These are phyloP conservation scores for Cercospora nicotianae DNA, from an alignment of 2,329 filamentous ascomycete genomes.

Conservation along the genomic window DNA sequence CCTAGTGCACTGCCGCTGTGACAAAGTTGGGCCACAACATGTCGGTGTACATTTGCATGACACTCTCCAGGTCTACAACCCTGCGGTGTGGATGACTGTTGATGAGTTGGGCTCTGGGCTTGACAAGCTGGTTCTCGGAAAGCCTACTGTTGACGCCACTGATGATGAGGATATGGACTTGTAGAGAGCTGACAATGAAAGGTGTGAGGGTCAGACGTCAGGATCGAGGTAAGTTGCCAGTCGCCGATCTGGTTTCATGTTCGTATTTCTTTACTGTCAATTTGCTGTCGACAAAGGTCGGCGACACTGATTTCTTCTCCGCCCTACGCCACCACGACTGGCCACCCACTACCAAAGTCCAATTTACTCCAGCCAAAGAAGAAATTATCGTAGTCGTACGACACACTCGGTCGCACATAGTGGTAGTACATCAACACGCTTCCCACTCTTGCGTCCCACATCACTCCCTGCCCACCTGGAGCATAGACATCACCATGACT, in stretches of 20 bases:
- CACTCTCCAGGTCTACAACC: not conserved
- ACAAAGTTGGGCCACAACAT: not conserved
- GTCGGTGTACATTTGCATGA: not conserved
- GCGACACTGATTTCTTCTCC: not conserved
- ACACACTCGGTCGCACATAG: slow-evolving; percentile 42
- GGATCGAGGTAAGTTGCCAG: not conserved
- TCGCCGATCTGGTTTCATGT: not conserved
- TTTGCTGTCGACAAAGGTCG: not conserved
- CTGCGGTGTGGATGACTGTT: not conserved
- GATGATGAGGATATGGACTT: not conserved
- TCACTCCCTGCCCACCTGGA: slow-evolving; percentile 64
- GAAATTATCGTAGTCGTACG: slow-evolving; percentile 28
- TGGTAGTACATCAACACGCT: slow-evolving; percentile 64
- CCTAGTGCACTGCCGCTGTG: not conserved
- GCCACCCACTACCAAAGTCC: slow-evolving; percentile 29
- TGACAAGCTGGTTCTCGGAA: not conserved
- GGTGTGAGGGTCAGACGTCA: not conserved
- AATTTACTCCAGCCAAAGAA: slow-evolving; percentile 32
- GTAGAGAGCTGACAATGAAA: not conserved
- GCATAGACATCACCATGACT: slow-evolving; percentile 63
- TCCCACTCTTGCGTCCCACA: slow-evolving; percentile 46
- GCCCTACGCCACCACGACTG: slow-evolving; percentile 1
- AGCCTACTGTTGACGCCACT: not conserved
- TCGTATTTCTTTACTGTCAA: not conserved
- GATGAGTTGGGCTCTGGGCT: not conserved